These are phyloP conservation scores for Aureobasidium sp. DNA, from an alignment of 2,329 filamentous ascomycete genomes.

Conservation along the genomic window DNA sequence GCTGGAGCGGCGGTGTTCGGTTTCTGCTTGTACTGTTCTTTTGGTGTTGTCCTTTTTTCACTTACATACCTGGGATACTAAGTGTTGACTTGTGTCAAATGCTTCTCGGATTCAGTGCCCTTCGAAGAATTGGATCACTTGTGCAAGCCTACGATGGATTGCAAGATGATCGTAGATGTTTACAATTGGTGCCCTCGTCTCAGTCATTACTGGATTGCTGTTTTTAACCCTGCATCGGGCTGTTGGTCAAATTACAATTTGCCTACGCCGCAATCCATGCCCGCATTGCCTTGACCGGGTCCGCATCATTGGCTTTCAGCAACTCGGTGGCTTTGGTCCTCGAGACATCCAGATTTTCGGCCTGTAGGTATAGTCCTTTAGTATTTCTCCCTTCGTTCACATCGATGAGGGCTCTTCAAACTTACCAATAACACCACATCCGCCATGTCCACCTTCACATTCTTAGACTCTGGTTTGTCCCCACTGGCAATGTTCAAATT, in stretches of 20 bases:
- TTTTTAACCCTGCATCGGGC: neutral
- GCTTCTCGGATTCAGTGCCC: too few species aligned
- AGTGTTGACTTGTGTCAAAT: neutral
- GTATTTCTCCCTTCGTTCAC: neutral
- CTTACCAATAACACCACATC: constrained; percentile 64
- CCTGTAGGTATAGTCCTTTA: constrained; percentile 34
- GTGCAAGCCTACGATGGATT: too few species aligned
- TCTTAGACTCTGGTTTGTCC: constrained; percentile 22
- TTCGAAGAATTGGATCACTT: neutral
- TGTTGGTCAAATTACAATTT: too few species aligned
- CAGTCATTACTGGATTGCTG: neutral
- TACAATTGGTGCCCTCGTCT: neutral
- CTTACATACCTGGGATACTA: neutral
- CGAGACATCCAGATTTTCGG: constrained; percentile 63
- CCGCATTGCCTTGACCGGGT: constrained; percentile 59
- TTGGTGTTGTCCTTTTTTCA: neutral
- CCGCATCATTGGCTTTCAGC: constrained; percentile 63
- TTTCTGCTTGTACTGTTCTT: neutral
- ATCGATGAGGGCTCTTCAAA: constrained; percentile 14
- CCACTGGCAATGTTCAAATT: constrained; percentile 38
- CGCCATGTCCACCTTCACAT: constrained; percentile 64
- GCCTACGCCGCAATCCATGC: constrained; percentile 43
- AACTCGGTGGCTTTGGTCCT: constrained; percentile 69
- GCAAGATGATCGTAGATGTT: neutral
- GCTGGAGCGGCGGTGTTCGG: neutral